phyloP scores from a whole-genome alignment of 768 basidiomycete species.

The Pleurotus salmoneostramineus region DNA sequence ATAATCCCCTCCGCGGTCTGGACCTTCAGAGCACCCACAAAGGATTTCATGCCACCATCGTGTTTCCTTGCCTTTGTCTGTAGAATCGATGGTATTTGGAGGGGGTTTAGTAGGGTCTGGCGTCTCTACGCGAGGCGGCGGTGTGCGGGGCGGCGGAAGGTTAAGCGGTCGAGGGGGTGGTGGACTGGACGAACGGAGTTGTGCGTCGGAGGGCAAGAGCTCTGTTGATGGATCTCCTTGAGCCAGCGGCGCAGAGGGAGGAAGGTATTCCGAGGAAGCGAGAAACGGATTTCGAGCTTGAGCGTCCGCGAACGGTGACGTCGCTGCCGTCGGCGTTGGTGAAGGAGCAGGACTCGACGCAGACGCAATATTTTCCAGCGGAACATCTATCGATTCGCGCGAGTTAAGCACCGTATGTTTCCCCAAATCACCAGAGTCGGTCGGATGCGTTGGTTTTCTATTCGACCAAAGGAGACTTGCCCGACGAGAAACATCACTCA shows the following conservation, averaged over 20 bases:
- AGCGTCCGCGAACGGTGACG: slow-evolving; percentile 49
- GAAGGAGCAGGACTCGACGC: slow-evolving; percentile 34
- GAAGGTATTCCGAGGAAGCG: neutral
- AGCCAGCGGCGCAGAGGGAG: neutral
- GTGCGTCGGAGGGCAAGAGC: neutral
- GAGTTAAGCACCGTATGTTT: slow-evolving; percentile 45
- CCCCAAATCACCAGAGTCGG: slow-evolving; percentile 25
- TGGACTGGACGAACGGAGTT: slow-evolving; percentile 17
- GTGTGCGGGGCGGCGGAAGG: slow-evolving; percentile 57
- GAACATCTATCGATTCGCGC: slow-evolving; percentile 51
- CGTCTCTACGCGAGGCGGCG: slow-evolving; percentile 39
- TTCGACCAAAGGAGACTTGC: slow-evolving; percentile 56
- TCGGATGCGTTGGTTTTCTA: slow-evolving; percentile 28
- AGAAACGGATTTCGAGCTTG: slow-evolving; percentile 11
- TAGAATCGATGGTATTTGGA: slow-evolving; percentile 15
- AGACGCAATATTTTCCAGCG: slow-evolving; percentile 46
- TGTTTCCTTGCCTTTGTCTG: slow-evolving; percentile 28
- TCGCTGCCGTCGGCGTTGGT: slow-evolving; percentile 34
- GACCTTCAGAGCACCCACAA: slow-evolving; percentile 76
- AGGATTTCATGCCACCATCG: slow-evolving; percentile 88
- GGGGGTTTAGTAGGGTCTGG: slow-evolving; percentile 32
- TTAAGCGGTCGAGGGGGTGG: slow-evolving; percentile 57
- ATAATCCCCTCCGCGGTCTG: slow-evolving; percentile 65
- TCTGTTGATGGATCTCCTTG: neutral
- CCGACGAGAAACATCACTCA: slow-evolving; percentile 53